Evolutionary conservation across 2,329 filamentous ascomycete genomes (phyloP).

Genomic region (Myotisia sp.): DNA sequence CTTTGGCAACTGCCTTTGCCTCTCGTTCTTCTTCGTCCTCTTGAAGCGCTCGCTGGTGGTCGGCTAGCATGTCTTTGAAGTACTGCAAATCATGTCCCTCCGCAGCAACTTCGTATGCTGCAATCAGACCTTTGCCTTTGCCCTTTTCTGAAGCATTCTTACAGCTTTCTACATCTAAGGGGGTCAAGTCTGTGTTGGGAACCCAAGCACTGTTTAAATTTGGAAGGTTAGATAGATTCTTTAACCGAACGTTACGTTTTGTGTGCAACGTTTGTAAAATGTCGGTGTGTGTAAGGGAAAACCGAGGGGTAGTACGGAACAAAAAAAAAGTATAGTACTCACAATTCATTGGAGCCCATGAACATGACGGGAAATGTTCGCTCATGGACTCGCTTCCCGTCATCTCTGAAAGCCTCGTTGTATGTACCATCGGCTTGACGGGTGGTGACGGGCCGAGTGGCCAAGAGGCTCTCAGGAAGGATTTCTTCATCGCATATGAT

Average conservation of each 20-base stretch:
- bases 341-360: constrained; percentile 92
- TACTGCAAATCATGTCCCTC: constrained; percentile 63
- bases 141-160: constrained; percentile 50
- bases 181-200: constrained; percentile 64
- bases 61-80: constrained; percentile 64
- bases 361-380: constrained; percentile 94
- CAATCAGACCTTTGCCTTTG: constrained; percentile 68
- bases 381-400: constrained; percentile 71
- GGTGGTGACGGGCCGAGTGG: constrained; percentile 69
- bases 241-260: background rate
- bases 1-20: constrained; percentile 46
- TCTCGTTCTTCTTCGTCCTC: constrained; percentile 51
- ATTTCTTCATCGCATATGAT: constrained; percentile 91
- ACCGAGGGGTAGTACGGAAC: background rate
- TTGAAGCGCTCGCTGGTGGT: constrained; percentile 42
- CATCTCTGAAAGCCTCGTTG: constrained; percentile 72
- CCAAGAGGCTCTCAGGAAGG: constrained; percentile 65
- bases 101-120: constrained; percentile 66
- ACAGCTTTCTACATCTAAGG: constrained; percentile 60
- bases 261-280: too few relatives aligned
- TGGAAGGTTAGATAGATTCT: too few relatives aligned
- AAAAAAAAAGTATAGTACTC: constrained; percentile 32
- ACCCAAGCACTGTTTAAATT: constrained; percentile 84
- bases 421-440: constrained; percentile 71
- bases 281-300: constrained; percentile 1